phyloP scores from a whole-genome alignment of 75 land plant genomes.

The Picea glauca region DNA sequence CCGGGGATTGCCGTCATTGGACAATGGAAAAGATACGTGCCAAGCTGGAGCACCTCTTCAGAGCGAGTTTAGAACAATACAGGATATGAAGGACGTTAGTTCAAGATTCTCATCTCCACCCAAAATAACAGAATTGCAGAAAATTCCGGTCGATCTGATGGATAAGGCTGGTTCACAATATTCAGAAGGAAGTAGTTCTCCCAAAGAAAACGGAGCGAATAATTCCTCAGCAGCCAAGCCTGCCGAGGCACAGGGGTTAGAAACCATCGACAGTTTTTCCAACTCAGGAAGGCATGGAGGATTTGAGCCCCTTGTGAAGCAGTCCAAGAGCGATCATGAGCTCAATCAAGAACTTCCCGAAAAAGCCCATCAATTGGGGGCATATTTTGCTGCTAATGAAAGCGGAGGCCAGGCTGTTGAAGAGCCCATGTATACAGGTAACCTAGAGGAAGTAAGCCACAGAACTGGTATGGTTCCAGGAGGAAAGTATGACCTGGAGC shows the following conservation, averaged over 20 bases:
- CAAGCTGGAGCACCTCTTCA: neutral
- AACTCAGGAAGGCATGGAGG: neutral
- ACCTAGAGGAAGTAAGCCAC: neutral
- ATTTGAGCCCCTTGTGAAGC: neutral
- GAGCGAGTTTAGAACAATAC: neutral
- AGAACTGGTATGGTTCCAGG: neutral
- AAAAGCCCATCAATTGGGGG: slow-evolving; percentile 7
- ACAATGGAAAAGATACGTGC: too few relatives aligned
- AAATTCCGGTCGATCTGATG: too few relatives aligned
- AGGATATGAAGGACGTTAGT: neutral
- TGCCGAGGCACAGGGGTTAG: neutral
- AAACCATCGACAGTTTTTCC: neutral
- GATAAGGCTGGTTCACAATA: neutral
- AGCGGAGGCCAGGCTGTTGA: neutral
- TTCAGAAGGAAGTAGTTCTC: neutral
- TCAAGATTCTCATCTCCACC: slow-evolving; percentile 1
- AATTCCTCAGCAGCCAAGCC: neutral
- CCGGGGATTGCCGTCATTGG: too few relatives aligned
- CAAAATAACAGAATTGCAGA: slow-evolving; percentile 3
- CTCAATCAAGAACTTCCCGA: slow-evolving; percentile 3
- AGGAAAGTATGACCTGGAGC: neutral
- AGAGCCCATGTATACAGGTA: neutral
- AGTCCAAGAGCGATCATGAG: neutral
- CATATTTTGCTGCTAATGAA: slow-evolving; percentile 6
- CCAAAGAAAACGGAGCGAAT: neutral